A percentile compares a stretch with the other conserved stretches of the same genome.
These are phyloP conservation scores for Trypanosoma conorhini DNA, from an alignment of 208 protist genomes.

Conservation along the genomic window DNA sequence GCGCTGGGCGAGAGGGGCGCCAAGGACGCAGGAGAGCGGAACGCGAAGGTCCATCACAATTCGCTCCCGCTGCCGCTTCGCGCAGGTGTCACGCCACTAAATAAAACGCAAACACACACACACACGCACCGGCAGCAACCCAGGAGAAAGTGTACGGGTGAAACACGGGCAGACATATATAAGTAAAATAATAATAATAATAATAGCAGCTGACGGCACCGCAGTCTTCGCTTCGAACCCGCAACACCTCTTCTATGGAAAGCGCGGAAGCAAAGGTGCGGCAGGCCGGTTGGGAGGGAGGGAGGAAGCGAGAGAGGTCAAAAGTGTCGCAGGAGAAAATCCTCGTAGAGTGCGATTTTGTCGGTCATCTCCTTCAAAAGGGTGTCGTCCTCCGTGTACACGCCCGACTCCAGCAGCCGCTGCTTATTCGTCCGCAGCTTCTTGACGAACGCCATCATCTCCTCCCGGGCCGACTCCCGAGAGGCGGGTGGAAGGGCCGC, in stretches of 20 bases:
- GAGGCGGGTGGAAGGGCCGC: conserved; percentile 16
- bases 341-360: conserved; percentile 87
- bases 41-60: conserved; percentile 51
- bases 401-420: conserved; percentile 81
- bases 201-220: conserved; percentile 1
- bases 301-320: conserved; percentile 1
- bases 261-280: not conserved
- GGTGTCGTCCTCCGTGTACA: conserved; percentile 62
- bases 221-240: not conserved
- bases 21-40: conserved; percentile 60
- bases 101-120: not conserved
- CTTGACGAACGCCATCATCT: conserved; percentile 79
- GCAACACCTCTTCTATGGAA: too few relatives aligned
- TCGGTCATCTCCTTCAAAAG: conserved; percentile 82
- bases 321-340: conserved; percentile 46
- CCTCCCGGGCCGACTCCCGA: conserved; percentile 40
- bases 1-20: conserved; percentile 34
- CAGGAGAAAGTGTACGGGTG: not conserved
- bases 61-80: too few relatives aligned
- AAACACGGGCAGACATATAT: not conserved
- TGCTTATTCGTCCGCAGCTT: conserved; percentile 78
- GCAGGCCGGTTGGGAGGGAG: not conserved
- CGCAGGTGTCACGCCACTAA: not conserved
- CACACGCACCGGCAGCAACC: not conserved
- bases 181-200: conserved; percentile 5